Conservation (phyloP, 2,329 filamentous ascomycete genomes). For the Penicillium hesseltinei region DNA sequence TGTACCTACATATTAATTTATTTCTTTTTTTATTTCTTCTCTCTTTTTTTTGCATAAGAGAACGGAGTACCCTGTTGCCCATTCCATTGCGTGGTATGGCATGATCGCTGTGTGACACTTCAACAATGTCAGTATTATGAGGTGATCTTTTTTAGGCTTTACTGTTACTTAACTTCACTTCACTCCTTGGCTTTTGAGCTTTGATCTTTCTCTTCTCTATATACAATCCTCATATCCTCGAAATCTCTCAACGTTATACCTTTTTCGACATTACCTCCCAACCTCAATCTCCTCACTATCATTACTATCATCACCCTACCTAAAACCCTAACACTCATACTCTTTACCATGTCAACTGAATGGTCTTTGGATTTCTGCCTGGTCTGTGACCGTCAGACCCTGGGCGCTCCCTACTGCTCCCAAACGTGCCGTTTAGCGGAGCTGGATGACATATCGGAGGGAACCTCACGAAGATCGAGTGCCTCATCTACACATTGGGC, state of each 20-base stretch:
- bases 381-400: constrained; percentile 85
- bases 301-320: not conserved
- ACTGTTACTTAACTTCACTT: not conserved
- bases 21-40: not conserved
- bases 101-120: constrained; percentile 15
- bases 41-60: not conserved
- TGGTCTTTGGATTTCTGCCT: constrained; percentile 95
- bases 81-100: constrained; percentile 12
- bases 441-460: constrained; percentile 67
- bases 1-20: constrained; percentile 1
- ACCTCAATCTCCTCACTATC: not conserved
- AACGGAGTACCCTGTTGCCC: constrained; percentile 1
- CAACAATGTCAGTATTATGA: constrained; percentile 8
- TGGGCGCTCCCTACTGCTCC: constrained; percentile 82
- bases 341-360: constrained; percentile 34
- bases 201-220: constrained; percentile 3
- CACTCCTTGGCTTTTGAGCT: not conserved
- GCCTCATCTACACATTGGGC: constrained; percentile 12
- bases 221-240: not conserved
- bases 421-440: constrained; percentile 87
- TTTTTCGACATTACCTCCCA: not conserved
- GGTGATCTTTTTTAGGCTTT: constrained; percentile 10
- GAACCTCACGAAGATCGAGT: constrained; percentile 20
- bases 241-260: not conserved
- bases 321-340: not conserved